These are phyloP conservation scores for Cicer bijugum DNA, from an alignment of 306 rosid species.

Conservation along the genomic window DNA sequence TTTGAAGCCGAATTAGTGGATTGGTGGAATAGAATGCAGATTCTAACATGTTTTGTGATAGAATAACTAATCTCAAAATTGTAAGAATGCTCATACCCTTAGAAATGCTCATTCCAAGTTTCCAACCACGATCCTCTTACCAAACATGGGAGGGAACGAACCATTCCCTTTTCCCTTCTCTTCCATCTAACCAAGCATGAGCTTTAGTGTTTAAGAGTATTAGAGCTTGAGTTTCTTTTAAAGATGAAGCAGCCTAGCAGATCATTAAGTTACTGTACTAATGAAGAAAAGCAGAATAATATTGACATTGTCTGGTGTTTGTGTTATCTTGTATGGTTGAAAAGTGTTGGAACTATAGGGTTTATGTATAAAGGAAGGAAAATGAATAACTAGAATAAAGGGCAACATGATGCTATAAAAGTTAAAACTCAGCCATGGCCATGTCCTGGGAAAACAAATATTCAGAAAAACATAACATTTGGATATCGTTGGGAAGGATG, in stretches of 20 bases:
- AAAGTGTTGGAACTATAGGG: neutral
- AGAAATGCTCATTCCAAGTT: neutral
- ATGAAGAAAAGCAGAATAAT: neutral
- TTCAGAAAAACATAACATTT: no score
- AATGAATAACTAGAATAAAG: neutral
- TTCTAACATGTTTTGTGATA: neutral
- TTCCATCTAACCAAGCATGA: neutral
- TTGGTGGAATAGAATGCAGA: neutral
- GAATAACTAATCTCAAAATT: neutral
- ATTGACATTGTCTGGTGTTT: no score
- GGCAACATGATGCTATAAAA: no score
- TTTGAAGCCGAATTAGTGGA: neutral
- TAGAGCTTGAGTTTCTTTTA: neutral
- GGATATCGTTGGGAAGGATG: no score
- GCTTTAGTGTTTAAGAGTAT: neutral
- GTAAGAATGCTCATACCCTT: neutral
- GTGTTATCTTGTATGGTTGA: no score
- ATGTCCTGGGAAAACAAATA: no score
- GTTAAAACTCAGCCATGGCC: no score
- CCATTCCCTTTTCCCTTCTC: neutral
- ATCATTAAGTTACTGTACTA: neutral
- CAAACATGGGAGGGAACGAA: neutral
- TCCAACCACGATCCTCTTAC: neutral
- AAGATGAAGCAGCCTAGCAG: neutral
- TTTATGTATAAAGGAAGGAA: neutral